Evolutionary conservation across 768 basidiomycete genomes (phyloP).

Genomic region (Lentinus brumalis): DNA sequence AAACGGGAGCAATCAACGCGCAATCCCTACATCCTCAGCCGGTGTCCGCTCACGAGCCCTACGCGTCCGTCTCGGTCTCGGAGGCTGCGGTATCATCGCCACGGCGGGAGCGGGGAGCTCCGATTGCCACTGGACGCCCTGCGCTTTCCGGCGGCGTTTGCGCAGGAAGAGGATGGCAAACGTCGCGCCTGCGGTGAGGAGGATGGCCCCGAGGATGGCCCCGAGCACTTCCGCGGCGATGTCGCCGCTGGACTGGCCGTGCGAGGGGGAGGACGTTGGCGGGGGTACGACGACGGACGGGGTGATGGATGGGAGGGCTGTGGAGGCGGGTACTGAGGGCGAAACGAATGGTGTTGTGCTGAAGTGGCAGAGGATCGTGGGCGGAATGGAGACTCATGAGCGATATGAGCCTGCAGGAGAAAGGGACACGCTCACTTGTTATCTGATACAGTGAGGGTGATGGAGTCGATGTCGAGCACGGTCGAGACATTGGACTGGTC

Average conservation of each 20-base stretch:
- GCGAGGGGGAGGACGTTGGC: background rate
- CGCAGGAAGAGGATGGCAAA: background rate
- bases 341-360: slow-evolving; percentile 23
- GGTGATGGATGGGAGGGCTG: slow-evolving; percentile 14
- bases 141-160: slow-evolving; percentile 7
- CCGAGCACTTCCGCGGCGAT: slow-evolving; percentile 24
- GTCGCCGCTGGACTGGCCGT: slow-evolving; percentile 17
- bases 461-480: slow-evolving; percentile 20
- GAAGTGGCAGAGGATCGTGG: background rate
- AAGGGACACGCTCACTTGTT: slow-evolving; percentile 24
- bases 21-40: too few relatives aligned
- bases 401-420: too few relatives aligned
- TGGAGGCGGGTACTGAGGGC: slow-evolving; percentile 15
- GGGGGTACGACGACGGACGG: slow-evolving; percentile 15
- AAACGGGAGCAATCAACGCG: too few relatives aligned
- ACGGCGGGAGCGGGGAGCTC: too few relatives aligned
- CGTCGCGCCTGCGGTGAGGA: slow-evolving; percentile 4
- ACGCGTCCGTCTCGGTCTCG: too few relatives aligned
- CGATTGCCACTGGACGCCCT: background rate
- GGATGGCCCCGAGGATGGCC: slow-evolving; percentile 12
- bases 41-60: too few relatives aligned
- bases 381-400: background rate
- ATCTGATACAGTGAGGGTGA: slow-evolving; percentile 19
- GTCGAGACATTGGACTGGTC: slow-evolving; percentile 13
- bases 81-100: too few relatives aligned